Conservation (phyloP, 441 rosid species). For the Corymbia citriodora region DNA sequence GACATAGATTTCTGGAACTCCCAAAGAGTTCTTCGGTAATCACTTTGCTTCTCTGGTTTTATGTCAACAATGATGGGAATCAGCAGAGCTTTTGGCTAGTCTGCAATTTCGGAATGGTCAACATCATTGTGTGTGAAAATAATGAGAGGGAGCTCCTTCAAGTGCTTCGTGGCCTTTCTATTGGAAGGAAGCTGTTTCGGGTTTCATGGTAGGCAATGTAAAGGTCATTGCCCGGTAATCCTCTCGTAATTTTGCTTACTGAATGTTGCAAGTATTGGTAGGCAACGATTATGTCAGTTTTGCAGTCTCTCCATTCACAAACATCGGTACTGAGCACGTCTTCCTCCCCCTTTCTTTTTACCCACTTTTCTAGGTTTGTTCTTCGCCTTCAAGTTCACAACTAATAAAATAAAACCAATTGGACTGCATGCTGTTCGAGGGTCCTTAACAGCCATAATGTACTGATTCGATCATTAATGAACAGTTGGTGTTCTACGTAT, state of each 20-base stretch:
- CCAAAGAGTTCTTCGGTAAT: not conserved
- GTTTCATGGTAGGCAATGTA: too few species aligned
- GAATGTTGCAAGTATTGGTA: not conserved
- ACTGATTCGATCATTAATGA: not conserved
- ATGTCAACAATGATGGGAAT: not conserved
- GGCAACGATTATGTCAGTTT: not conserved
- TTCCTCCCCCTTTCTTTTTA: not conserved
- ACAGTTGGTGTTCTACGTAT: conserved; percentile 22
- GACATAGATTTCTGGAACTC: too few species aligned
- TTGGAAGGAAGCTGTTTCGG: not conserved
- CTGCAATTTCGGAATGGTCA: not conserved
- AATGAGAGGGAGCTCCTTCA: not conserved
- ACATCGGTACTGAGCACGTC: not conserved
- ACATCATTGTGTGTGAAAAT: not conserved
- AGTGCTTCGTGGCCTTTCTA: not conserved
- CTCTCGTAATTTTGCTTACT: too few species aligned
- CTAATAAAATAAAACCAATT: not conserved
- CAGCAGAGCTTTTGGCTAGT: not conserved
- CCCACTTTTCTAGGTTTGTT: not conserved
- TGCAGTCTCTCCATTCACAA: not conserved
- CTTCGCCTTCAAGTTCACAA: not conserved
- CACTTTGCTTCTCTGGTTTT: not conserved
- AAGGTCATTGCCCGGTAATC: too few species aligned
- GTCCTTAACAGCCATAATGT: not conserved
- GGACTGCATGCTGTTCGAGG: not conserved